Percentiles rank a stretch among this genome's conserved stretches.
phyloP scores from a whole-genome alignment of 495 filamentous ascomycete species.

The Neurospora africana region DNA sequence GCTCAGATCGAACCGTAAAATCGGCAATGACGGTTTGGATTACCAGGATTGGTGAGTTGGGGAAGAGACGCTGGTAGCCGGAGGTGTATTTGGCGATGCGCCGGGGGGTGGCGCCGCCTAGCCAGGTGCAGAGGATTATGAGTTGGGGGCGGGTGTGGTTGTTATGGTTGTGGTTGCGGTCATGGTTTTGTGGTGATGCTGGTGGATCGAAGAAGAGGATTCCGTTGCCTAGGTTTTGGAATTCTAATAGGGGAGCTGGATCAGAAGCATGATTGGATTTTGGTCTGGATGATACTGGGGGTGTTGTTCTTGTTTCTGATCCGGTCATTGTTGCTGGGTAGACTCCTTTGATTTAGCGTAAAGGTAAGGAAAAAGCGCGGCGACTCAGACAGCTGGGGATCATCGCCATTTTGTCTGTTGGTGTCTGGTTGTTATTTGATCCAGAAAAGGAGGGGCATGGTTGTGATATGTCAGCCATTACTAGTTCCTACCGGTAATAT shows the following conservation, averaged over 20 bases:
- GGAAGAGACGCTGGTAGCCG: slow-evolving; percentile 31
- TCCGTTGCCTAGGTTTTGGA: neutral
- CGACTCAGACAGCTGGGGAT: neutral
- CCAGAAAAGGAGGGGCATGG: neutral
- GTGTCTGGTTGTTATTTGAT: neutral
- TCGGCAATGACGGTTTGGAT: slow-evolving; percentile 17
- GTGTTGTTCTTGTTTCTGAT: neutral
- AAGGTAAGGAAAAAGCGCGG: neutral
- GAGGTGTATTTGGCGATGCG: slow-evolving; percentile 36
- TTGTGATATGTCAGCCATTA: neutral
- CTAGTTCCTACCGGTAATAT: neutral
- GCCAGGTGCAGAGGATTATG: slow-evolving; percentile 37
- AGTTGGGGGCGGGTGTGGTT: slow-evolving; percentile 2
- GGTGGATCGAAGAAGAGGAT: neutral
- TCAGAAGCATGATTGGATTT: neutral
- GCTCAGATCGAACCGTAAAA: slow-evolving; percentile 6
- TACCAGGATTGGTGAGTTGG: slow-evolving; percentile 25
- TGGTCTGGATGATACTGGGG: neutral
- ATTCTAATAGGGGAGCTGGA: neutral
- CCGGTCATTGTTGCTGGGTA: neutral
- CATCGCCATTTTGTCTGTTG: neutral
- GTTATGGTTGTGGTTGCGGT: neutral
- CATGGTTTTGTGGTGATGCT: neutral
- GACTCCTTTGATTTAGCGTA: neutral
- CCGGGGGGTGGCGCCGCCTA: slow-evolving; percentile 23